Base-by-base conservation (phyloP, 495 filamentous ascomycete genomes). In the Penicillium arizonense region DNA sequence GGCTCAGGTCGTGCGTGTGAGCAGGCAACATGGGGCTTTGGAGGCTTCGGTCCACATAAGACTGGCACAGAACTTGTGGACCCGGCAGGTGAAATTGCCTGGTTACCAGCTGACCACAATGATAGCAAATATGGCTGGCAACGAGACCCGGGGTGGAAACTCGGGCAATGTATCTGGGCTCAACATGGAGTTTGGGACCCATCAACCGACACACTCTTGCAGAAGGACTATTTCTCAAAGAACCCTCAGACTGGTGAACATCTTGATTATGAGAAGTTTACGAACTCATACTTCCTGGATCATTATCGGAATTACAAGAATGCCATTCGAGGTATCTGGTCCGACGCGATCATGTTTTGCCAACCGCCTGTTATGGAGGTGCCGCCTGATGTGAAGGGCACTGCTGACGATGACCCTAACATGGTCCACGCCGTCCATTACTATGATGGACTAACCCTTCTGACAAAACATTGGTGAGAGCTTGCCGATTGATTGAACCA, bases 171-270 rank as follows among this genome's bases (percentile, higher is more conserved):
- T 64, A 56, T 97, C 26, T 98, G 94, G 94, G 94, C 95, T 11
- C 94, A 97, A 57, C 91, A 97, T 70, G 92, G 91, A 4, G 84
- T 97, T 0, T 98, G 94, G 94, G 91, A 97, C 63, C 87, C 88
- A 7, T 76, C 78, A 0, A 86, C 78, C 6, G 90, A 96, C 64
- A 82, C 80, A 12, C 73, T 98, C 3, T 68, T 95, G 28, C 83
- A 81, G 54, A 94, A 91, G 63, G 86, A 95, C 61, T 97, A 97
- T 69, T 98, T 98, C 60, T 77, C 82, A 6, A 89, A 87, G 56
- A 79, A 86, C 40, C 89, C 91, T 0, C 67, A 64, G 13, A 89
- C 82, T 2, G 88, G 87, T 2, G 78, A 89, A 44, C 77, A 72
- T 9, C 65, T 98, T 24, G 81, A 91, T 64, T 93, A 95, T 53